Evolutionary conservation across 306 rosid species (phyloP), one percentile per base, ranked within the genome.

Genomic region (barrel medic (Medicago truncatula)): DNA sequence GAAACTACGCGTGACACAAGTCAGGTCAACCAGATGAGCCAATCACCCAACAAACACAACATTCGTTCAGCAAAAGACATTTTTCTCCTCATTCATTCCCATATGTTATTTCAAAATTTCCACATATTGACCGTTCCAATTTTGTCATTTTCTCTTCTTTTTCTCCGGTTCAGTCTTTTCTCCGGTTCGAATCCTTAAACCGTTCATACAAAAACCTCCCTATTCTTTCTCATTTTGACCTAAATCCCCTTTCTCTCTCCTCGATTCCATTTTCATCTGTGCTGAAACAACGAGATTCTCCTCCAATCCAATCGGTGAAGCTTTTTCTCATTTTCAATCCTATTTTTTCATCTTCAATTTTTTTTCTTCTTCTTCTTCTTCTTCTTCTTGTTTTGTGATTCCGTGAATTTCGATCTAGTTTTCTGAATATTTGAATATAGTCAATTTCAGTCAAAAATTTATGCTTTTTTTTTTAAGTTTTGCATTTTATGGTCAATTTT

Each of bases 271-370:
- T 59, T 6, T 12, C 18, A 9, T 25, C 44, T 31, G 12, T 31
- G 44, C 34, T 31, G 44, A 31, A 61, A 34, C 44, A 31, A 31
- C 21, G 43, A 61, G 44, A 61, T 34, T 23, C 67, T 61, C 20
- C 67, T 61, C 20, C 67, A 15, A 61, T 61, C 18, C 43, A 31
- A 61, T 34, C 7, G 86, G 92, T 87, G 12, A 84, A 77, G 38
- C 36, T 40, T 69, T 74, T 67, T 79, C 64, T 71, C 77, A 46
- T 34, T 70, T 44, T 25, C 18, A 60, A 18, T 68, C 28, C 36
- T 12, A 36, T 15, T 61, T 23, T 16, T 39, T 49, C 49, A 46
- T 15, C 2, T 4, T 43, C 8, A 18, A 16, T 38, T 13, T 21
- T 28, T 28, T 4, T 28, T 28, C 31, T 28, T 66, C 28, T 18